phyloP scores from a whole-genome alignment of 2,329 filamentous ascomycete species.

The Colletotrichum theobromicola region DNA sequence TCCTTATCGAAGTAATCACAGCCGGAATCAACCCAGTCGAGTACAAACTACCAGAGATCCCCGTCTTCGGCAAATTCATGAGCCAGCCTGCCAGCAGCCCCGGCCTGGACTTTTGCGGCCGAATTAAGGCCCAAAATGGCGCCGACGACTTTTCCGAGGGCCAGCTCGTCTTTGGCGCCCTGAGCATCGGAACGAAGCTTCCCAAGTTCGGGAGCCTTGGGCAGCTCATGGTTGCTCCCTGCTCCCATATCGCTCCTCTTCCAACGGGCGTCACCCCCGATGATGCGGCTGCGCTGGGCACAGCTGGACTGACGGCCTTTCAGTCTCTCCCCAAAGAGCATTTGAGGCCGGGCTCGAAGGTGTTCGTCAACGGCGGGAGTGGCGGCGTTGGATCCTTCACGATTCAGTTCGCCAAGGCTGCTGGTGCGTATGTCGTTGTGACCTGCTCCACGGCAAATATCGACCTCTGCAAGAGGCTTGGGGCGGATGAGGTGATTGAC shows the following conservation, averaged over 20 bases:
- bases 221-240: conserved; percentile 17
- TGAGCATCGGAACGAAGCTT: neutral
- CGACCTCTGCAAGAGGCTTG: conserved; percentile 35
- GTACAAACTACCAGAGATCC: conserved; percentile 48
- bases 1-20: conserved; percentile 47
- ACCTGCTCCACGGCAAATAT: conserved; percentile 38
- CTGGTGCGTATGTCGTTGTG: conserved; percentile 36
- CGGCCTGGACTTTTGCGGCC: conserved; percentile 56
- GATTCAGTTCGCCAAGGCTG: conserved; percentile 41
- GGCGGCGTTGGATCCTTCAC: conserved; percentile 42
- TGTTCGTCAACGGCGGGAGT: conserved; percentile 41
- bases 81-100: conserved; percentile 43
- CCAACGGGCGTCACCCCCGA: conserved; percentile 17
- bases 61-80: conserved; percentile 34
- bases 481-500: conserved; percentile 42
- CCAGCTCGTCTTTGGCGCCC: conserved; percentile 25
- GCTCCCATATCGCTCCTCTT: neutral
- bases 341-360: neutral
- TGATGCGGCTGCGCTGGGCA: conserved; percentile 27
- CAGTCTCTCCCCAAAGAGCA: conserved; percentile 21
- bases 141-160: conserved; percentile 4
- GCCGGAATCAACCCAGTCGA: conserved; percentile 53
- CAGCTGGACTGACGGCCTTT: conserved; percentile 27
- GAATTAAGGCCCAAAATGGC: conserved; percentile 37
- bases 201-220: conserved; percentile 22